These are phyloP conservation scores for Pseudogymnoascus sp. DNA, from an alignment of 2,329 filamentous ascomycete species.

Conservation along the genomic window DNA sequence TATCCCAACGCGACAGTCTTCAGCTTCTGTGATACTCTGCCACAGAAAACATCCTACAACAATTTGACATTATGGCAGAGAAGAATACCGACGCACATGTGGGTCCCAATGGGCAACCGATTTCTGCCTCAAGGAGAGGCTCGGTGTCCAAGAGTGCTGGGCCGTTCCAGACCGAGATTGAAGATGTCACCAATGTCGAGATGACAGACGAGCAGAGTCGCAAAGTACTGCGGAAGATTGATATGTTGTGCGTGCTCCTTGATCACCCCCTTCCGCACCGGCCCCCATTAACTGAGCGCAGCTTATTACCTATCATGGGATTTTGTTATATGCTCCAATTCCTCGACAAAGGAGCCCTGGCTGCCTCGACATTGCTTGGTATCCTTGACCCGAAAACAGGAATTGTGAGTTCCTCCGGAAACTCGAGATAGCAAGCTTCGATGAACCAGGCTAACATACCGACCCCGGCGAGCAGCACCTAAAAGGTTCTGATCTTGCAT, in stretches of 20 bases:
- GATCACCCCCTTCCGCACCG: neutral
- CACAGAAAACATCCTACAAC: neutral
- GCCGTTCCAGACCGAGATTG: neutral
- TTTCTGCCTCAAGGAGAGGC: neutral
- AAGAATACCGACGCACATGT: neutral
- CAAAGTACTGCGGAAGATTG: constrained; percentile 20
- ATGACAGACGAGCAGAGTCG: constrained; percentile 11
- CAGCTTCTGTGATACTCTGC: neutral
- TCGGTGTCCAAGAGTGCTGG: neutral
- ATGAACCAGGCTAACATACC: neutral
- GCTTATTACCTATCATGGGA: constrained; percentile 18
- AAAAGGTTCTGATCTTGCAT: constrained; percentile 1
- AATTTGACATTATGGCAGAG: constrained; percentile 1
- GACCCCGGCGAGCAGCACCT: neutral
- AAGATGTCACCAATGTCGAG: constrained; percentile 6
- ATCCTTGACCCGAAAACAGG: constrained; percentile 31
- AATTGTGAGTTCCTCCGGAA: neutral
- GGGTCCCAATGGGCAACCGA: neutral
- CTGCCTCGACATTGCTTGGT: constrained; percentile 50
- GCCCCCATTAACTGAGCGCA: constrained; percentile 7
- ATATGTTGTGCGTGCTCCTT: constrained; percentile 15
- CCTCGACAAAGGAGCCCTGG: constrained; percentile 38
- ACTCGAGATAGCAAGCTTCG: neutral
- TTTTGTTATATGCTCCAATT: constrained; percentile 22
- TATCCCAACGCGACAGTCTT: neutral